These are phyloP conservation scores for Talaromyces nanjingensis DNA, from an alignment of 495 filamentous ascomycete genomes.

Conservation along the genomic window DNA sequence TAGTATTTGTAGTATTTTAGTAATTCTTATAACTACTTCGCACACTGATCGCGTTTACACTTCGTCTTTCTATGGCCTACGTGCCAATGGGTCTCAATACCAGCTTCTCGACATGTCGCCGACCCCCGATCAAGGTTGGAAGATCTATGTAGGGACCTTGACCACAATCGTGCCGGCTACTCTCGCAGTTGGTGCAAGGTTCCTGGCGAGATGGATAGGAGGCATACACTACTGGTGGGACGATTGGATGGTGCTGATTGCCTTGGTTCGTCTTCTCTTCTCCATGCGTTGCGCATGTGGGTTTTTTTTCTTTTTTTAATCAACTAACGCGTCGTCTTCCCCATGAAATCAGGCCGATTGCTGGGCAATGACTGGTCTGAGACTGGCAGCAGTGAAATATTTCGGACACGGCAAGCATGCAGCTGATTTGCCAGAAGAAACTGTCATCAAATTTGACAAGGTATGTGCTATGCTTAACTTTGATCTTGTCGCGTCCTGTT, in stretches of 20 bases:
- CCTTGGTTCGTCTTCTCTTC: slow-evolving; percentile 17
- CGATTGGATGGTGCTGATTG: slow-evolving; percentile 26
- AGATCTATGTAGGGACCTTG: slow-evolving; percentile 23
- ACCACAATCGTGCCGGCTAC: slow-evolving; percentile 25
- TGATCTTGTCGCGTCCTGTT: background rate
- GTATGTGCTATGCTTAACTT: slow-evolving; percentile 8
- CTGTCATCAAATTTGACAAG: slow-evolving; percentile 17
- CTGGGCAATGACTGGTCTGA: slow-evolving; percentile 18
- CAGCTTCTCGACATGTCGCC: background rate
- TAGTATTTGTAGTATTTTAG: no score
- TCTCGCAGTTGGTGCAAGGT: slow-evolving; percentile 21
- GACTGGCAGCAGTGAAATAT: slow-evolving; percentile 17
- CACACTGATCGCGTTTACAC: no score
- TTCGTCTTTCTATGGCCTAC: no score
- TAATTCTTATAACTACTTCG: no score
- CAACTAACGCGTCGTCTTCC: background rate
- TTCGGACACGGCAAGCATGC: slow-evolving; percentile 15
- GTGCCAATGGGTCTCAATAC: no score
- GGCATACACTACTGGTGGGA: slow-evolving; percentile 30
- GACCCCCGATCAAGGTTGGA: background rate
- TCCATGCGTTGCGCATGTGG: background rate
- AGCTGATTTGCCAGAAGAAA: slow-evolving; percentile 9
- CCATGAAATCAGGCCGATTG: slow-evolving; percentile 13
- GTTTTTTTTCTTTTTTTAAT: background rate
- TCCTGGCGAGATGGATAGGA: slow-evolving; percentile 20